phyloP scores from a whole-genome alignment of 225 moss, liverwort and hornwort genomes.

The Marchantia paleacea region DNA sequence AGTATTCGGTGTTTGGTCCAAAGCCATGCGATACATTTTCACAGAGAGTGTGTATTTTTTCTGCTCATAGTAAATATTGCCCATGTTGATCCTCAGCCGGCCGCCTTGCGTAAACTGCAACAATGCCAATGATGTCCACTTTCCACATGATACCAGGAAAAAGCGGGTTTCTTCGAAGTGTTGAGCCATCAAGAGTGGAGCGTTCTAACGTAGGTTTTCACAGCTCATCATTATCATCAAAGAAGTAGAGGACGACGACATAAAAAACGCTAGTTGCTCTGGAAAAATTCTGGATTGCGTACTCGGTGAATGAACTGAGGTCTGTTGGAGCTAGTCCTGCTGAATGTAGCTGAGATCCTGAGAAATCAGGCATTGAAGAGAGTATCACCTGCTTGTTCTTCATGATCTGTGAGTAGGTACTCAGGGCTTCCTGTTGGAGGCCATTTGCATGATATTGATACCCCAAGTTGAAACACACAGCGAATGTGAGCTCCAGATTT shows the following conservation, averaged over 20 bases:
- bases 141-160: too few species aligned
- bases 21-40: constrained; percentile 90
- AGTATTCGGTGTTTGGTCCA: constrained; percentile 74
- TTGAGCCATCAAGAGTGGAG: too few species aligned
- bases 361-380: neutral
- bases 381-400: constrained; percentile 65
- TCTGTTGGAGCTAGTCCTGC: too few species aligned
- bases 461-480: constrained; percentile 90
- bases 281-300: too few species aligned
- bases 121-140: neutral
- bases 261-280: too few species aligned
- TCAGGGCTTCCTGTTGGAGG: constrained; percentile 78
- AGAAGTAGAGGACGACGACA: too few species aligned
- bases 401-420: constrained; percentile 73
- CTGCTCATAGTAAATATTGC: constrained; percentile 92
- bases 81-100: constrained; percentile 84
- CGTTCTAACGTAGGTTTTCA: too few species aligned
- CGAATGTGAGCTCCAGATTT: constrained; percentile 84
- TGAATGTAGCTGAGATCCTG: too few species aligned
- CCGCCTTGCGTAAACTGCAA: constrained; percentile 67
- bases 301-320: too few species aligned
- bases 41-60: constrained; percentile 63
- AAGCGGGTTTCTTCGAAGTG: too few species aligned
- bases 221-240: too few species aligned
- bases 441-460: constrained; percentile 80